Evolutionary conservation across 495 filamentous ascomycete species (phyloP).

Genomic region (Xylaria grammica): DNA sequence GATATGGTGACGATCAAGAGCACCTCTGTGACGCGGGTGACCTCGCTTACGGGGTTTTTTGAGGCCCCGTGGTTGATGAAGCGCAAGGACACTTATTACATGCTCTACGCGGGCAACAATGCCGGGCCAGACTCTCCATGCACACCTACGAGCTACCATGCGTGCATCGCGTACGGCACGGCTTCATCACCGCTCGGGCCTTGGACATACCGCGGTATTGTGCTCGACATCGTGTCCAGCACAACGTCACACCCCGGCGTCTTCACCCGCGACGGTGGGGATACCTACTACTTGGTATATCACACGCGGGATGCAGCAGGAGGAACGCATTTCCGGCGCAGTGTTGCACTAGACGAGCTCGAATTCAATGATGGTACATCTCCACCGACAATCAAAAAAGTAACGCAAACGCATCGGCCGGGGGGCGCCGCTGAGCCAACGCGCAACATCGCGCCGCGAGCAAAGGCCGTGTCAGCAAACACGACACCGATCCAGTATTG

Average conservation of each 20-base stretch:
- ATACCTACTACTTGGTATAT: slow-evolving; percentile 15
- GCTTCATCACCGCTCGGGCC: slow-evolving; percentile 35
- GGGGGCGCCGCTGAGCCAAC: not conserved
- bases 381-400: slow-evolving; percentile 12
- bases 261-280: not conserved
- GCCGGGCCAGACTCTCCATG: not conserved
- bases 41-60: slow-evolving; percentile 25
- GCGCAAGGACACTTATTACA: slow-evolving; percentile 40
- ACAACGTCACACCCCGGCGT: slow-evolving; percentile 15
- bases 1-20: slow-evolving; percentile 35
- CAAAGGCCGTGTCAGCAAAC: slow-evolving; percentile 14
- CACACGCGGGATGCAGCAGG: slow-evolving; percentile 9
- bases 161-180: slow-evolving; percentile 40
- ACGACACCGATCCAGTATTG: slow-evolving; percentile 20
- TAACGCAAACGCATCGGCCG: slow-evolving; percentile 10
- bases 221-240: slow-evolving; percentile 22
- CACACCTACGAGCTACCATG: slow-evolving; percentile 29
- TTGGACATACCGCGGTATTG: slow-evolving; percentile 40
- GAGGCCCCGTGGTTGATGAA: slow-evolving; percentile 43
- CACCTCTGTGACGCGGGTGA: slow-evolving; percentile 22
- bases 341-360: slow-evolving; percentile 18
- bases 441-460: slow-evolving; percentile 10
- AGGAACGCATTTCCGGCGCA: slow-evolving; percentile 13
- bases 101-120: slow-evolving; percentile 34
- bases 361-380: slow-evolving; percentile 13